Evolutionary conservation across 305 asterid genomes (phyloP).

Genomic region (Fraxinus dipetala): DNA sequence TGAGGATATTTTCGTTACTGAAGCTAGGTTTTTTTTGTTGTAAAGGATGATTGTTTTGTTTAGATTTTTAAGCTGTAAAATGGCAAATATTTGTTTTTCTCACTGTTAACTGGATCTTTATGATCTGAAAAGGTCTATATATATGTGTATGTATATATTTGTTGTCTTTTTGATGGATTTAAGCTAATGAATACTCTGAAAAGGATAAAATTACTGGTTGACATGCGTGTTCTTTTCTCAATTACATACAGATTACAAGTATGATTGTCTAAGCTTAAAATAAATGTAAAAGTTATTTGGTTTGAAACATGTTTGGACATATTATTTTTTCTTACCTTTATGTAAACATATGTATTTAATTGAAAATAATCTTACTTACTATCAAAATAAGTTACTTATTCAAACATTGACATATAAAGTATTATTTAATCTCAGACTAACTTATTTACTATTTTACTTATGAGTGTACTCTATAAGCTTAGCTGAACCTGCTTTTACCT

Average conservation of each 20-base stretch:
- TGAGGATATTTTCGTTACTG: not conserved
- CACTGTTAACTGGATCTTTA: not conserved
- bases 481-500: not conserved
- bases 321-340: not conserved
- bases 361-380: not conserved
- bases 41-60: too few species aligned
- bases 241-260: not conserved
- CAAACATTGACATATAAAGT: not conserved
- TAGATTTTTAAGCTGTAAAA: not conserved
- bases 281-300: not conserved
- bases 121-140: too few species aligned
- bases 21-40: too few species aligned
- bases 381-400: not conserved
- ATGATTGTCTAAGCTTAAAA: not conserved
- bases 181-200: not conserved
- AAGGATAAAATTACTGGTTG: not conserved
- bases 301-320: not conserved
- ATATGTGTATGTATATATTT: not conserved
- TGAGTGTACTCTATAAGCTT: not conserved
- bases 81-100: not conserved
- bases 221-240: not conserved
- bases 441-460: not conserved
- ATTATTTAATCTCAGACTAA: not conserved
- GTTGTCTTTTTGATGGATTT: not conserved
- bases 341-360: not conserved